These are phyloP conservation scores for Pichia pseudocactophila DNA, from an alignment of 805 yeast species.

Conservation along the genomic window DNA sequence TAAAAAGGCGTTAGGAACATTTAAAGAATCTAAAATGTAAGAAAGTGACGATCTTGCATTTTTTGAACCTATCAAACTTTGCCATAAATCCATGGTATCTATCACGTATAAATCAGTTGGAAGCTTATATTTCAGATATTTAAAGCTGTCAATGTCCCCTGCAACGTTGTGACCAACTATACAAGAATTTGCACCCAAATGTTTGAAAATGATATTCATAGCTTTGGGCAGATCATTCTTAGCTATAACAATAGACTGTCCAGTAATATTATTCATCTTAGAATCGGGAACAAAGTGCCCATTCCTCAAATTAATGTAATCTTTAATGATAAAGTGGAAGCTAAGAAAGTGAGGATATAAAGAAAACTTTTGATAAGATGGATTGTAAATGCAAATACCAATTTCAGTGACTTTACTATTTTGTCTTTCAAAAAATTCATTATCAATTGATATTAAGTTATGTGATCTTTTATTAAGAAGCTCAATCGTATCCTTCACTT, in stretches of 20 bases:
- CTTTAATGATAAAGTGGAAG: conserved; percentile 23
- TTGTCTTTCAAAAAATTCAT: conserved; percentile 19
- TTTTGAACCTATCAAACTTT: conserved; percentile 12
- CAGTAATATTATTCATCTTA: conserved; percentile 21
- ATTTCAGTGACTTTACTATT: conserved; percentile 20
- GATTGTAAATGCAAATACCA: conserved; percentile 25
- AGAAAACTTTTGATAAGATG: conserved; percentile 21
- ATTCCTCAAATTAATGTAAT: conserved; percentile 15
- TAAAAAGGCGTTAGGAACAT: conserved; percentile 23
- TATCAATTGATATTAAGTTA: conserved; percentile 22
- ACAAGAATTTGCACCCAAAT: conserved; percentile 13
- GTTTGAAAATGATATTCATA: conserved; percentile 11
- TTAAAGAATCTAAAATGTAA: conserved; percentile 21
- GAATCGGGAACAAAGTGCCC: conserved; percentile 23
- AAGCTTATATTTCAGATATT: conserved; percentile 12
- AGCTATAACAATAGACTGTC: conserved; percentile 20
- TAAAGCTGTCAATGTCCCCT: conserved; percentile 21
- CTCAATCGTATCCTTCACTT: conserved; percentile 20
- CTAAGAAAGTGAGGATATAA: conserved; percentile 25
- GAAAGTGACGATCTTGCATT: conserved; percentile 15
- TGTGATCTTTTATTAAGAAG: conserved; percentile 16
- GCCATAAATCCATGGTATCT: conserved; percentile 24
- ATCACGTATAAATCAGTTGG: conserved; percentile 18
- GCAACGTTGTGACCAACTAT: conserved; percentile 25
- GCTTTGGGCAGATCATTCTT: conserved; percentile 12